Base-by-base conservation (phyloP, 148 eudicot genomes). In the Nyssa sinensis region DNA sequence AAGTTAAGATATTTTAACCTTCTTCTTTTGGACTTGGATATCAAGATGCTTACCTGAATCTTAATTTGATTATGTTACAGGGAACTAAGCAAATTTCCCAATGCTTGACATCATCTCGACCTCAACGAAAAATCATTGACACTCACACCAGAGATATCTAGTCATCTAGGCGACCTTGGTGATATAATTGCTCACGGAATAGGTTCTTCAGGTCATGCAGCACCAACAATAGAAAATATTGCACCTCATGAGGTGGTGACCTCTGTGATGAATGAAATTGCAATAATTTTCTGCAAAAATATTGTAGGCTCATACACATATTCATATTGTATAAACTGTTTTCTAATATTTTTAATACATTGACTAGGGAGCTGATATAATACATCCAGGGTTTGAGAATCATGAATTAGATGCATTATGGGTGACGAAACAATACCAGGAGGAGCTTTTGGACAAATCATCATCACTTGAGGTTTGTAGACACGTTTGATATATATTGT, bases 61-160 rank as follows among this genome's bases (percentile, higher is more conserved):
- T 27, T 44, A 27, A 7, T 47, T 17, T 66, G 30, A 23, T n/a
- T 23, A 35, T 66, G 53, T 66, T 37, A 21, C 14, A 66, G 69
- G 9, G 13, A 39, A 27, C 58, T 16, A 34, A 7, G 25, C 57
- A 67, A 41, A 47, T 25, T 47, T 67, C 33, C 39, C 69, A 66
- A 66, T 29, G 30, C 19, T 66, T 39, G 30, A 39, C 30, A 39
- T 25, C 62, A 59, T 37, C 21, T 66, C 53, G 39, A 37, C 29
- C 69, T 66, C 51, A 37, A 66, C 53, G n/a, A 66, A 66, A 66
- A 41, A 37, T 37, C 53, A 37, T 66, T 39, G 21, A 14, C 69
- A 66, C 30, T 12, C 21, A 4, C 69, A 66, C 35, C n/a, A n/a
- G n/a, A 41, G 14, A 16, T 29, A 67, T 2, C 23, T 23, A 3